Evolutionary conservation across 2,329 filamentous ascomycete genomes (phyloP).

Genomic region (Talaromyces rugulosus): DNA sequence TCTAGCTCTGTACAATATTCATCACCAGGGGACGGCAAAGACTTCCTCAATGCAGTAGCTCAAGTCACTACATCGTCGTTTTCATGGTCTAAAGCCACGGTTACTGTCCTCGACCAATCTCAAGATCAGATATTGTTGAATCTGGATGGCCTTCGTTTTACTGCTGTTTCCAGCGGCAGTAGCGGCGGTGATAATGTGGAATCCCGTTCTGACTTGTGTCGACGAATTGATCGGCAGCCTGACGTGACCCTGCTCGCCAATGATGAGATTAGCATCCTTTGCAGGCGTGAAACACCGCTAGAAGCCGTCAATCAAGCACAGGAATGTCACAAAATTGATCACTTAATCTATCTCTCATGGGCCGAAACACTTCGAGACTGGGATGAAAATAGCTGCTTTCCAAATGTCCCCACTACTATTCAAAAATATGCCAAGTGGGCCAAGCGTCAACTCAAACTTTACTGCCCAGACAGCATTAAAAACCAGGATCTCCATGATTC

Average conservation of each 20-base stretch:
- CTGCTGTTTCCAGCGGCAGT: background rate
- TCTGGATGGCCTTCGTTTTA: background rate
- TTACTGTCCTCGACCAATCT: background rate
- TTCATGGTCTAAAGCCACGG: background rate
- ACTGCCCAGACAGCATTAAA: background rate
- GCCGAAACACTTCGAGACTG: background rate
- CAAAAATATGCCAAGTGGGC: background rate
- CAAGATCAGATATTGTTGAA: background rate
- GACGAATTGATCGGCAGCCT: background rate
- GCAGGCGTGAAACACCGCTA: background rate
- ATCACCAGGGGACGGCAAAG: background rate
- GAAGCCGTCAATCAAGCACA: background rate
- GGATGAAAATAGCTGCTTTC: background rate
- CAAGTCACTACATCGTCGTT: background rate
- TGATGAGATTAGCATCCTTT: background rate
- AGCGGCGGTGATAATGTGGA: background rate
- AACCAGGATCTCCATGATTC: background rate
- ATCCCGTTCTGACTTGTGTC: background rate
- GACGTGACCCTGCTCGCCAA: background rate
- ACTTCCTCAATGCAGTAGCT: background rate
- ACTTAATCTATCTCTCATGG: background rate
- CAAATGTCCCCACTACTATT: background rate
- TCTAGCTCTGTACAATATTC: background rate
- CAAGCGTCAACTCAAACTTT: background rate
- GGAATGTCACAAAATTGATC: background rate